Evolutionary conservation across 2,329 filamentous ascomycete species (phyloP), one percentile per base, ranked within the genome.

Genomic region (Pseudocercospora cruenta): DNA sequence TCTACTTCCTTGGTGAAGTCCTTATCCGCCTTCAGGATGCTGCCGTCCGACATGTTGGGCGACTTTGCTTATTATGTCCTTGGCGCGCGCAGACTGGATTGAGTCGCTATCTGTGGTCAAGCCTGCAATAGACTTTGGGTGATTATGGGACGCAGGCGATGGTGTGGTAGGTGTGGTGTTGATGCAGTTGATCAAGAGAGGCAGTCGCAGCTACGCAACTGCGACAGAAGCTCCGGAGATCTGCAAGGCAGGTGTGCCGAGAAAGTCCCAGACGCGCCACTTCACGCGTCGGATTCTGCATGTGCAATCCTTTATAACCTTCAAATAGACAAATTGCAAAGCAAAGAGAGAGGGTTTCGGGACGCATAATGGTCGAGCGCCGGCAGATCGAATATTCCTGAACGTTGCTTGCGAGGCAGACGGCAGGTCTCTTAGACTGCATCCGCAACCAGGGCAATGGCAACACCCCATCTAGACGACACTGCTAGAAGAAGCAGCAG

Each of bases 1-100:
- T 98, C 94, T 77, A 92, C 93, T 82, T 98, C 94, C 84, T 97
- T 96, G 78, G 92, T 91, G 88, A 92, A 97, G 89, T 99, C 95
- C 90, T 96, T 97, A 86, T 99, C 95, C 77, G 94, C 92, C 88
- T 96, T 96, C 81, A 95, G 79, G 74, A 89, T 82, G 77, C 86
- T 82, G 81, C 88, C 88, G 82, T 93, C 67, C 76, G 93, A 91
- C 93, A 96, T 96, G 59, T 21, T 51, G 45, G 78, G 60, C 69
- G 68, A 67, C 65, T 49, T 55, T 4, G 10, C 51, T n/a, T 31
- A 12, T 16, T 26, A 3, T 33, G 9, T 54, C 14, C 26, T 19
- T 24, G 51, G 10, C 8, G 14, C 5, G 24, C 24, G 22, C 26
- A 28, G 10, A 28, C 22, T 24, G 8, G 47, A 6, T 9, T 21